Conservation (phyloP, 768 basidiomycete species). For the Boletus coccyginus region DNA sequence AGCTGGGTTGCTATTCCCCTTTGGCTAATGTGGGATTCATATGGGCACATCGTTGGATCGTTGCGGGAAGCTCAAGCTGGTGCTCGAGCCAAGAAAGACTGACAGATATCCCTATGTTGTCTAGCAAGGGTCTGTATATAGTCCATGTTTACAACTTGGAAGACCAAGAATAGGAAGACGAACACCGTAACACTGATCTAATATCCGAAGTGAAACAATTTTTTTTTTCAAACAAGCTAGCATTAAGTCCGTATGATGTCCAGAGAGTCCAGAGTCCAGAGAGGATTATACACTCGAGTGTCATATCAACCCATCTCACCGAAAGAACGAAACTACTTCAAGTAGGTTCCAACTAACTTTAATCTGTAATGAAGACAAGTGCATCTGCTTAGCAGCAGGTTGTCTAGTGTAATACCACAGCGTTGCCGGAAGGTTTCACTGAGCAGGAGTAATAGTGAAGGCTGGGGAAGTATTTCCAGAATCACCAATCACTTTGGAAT, state of each 20-base stretch:
- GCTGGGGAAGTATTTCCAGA: conserved; percentile 59
- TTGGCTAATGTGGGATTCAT: conserved; percentile 77
- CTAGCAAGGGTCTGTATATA: not conserved
- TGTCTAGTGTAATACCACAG: not conserved
- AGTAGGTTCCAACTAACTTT: not conserved
- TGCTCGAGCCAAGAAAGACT: conserved; percentile 38
- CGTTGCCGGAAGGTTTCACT: not conserved
- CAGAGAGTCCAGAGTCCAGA: too few relatives aligned
- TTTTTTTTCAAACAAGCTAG: not conserved
- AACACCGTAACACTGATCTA: not conserved
- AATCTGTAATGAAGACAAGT: not conserved
- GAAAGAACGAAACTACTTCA: conserved; percentile 3
- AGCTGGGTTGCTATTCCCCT: conserved; percentile 83
- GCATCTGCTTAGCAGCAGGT: not conserved
- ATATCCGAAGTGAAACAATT: not conserved
- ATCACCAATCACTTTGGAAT: conserved; percentile 56
- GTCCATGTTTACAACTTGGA: too few relatives aligned
- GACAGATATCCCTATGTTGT: not conserved
- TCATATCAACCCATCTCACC: not conserved
- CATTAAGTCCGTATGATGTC: conserved; percentile 12
- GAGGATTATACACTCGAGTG: too few relatives aligned
- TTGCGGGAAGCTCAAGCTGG: conserved; percentile 43
- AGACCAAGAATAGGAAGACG: not conserved
- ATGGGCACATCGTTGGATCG: conserved; percentile 60
- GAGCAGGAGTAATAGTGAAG: conserved; percentile 47